phyloP scores from a whole-genome alignment of 202 grass and related monocot species.

The Dendrocalamus latiflorus region DNA sequence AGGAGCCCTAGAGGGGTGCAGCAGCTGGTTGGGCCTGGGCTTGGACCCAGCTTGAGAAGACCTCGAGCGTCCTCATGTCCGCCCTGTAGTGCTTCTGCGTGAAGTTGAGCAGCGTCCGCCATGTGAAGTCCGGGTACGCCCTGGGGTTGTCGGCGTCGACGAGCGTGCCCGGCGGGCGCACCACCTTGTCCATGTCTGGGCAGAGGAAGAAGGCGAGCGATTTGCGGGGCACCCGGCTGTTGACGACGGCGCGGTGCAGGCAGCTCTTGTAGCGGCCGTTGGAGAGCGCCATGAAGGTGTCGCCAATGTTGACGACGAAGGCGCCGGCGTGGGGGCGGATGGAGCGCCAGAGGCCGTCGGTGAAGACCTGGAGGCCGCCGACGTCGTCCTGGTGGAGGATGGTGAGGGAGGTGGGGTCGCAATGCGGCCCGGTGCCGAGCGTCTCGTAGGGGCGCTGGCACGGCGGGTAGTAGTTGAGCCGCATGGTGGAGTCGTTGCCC shows the following conservation, averaged over 20 bases:
- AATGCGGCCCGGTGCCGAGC: conserved; percentile 87
- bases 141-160: too few relatives aligned
- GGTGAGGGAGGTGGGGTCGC: conserved; percentile 94
- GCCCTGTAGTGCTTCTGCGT: too few relatives aligned
- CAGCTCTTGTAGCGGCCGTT: conserved; percentile 81
- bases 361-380: conserved; percentile 73
- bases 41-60: conserved; percentile 59
- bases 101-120: too few relatives aligned
- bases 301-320: too few relatives aligned
- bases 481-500: conserved; percentile 82
- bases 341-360: conserved; percentile 50
- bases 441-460: conserved; percentile 75
- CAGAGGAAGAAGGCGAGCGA: too few relatives aligned
- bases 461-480: conserved; percentile 94
- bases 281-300: conserved; percentile 99
- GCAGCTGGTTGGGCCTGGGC: background rate
- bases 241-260: conserved; percentile 87
- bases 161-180: too few relatives aligned
- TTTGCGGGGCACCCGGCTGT: conserved; percentile 39
- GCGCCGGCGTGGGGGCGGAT: conserved; percentile 46
- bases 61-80: conserved; percentile 77
- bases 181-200: too few relatives aligned
- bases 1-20: background rate
- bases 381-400: conserved; percentile 99
- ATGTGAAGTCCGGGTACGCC: too few relatives aligned